phyloP scores from a whole-genome alignment of 768 basidiomycete species.

The Russula olivacea region DNA sequence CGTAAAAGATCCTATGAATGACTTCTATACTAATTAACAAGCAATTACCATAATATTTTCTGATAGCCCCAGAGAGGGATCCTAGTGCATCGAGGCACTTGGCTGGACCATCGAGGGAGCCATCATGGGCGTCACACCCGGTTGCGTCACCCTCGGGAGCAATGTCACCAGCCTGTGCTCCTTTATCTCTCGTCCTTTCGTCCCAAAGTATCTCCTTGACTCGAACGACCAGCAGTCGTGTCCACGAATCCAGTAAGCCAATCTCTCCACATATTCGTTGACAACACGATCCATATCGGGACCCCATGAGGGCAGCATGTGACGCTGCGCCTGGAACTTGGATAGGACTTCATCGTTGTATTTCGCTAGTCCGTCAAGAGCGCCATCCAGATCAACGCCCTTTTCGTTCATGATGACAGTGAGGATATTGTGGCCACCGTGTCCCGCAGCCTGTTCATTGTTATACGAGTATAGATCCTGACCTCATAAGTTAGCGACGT shows the following conservation, averaged over 20 bases:
- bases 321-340: constrained; percentile 31
- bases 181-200: constrained; percentile 49
- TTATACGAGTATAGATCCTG: constrained; percentile 40
- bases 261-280: constrained; percentile 39
- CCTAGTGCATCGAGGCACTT: background rate
- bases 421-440: constrained; percentile 39
- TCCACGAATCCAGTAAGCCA: constrained; percentile 69
- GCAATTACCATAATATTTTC: too few species aligned
- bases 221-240: constrained; percentile 69
- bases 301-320: constrained; percentile 35
- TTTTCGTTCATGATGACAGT: constrained; percentile 38
- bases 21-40: too few species aligned
- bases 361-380: constrained; percentile 35
- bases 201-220: constrained; percentile 63
- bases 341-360: constrained; percentile 28
- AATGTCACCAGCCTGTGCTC: constrained; percentile 28
- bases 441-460: constrained; percentile 37
- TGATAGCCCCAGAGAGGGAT: too few species aligned
- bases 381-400: constrained; percentile 33
- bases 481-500: background rate
- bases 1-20: too few species aligned
- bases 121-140: constrained; percentile 11
- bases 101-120: background rate
- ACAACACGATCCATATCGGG: background rate
- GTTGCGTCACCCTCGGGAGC: constrained; percentile 4